Base-by-base conservation (phyloP, 1,284 basidiomycete species). In the Trametes sp. region DNA sequence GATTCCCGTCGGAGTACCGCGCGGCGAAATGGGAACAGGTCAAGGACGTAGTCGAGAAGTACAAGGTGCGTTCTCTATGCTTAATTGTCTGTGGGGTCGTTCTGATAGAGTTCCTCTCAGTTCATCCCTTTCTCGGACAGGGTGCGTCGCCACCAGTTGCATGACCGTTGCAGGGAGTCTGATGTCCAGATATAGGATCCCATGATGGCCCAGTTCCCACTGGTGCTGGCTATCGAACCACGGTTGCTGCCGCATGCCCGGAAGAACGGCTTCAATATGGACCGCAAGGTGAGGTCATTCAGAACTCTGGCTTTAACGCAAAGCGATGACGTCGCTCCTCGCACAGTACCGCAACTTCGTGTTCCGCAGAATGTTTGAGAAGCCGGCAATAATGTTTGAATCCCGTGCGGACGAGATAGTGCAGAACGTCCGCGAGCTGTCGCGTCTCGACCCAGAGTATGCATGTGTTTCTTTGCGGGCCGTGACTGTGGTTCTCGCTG, bases 291-390 rank as follows among this genome's bases (percentile, higher is more conserved):
- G 36, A 49, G 58, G 56, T 64, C 59, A 46, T 36, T 57, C 35
- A n/a, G 51, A 59, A 42, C 46, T 38, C 45, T 41, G 55, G 16
- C 41, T 56, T 50, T 42, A 57, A 42, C 57, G 29, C 35, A 54
- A 45, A 63, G 36, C 55, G 57, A 54, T 57, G 52, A 59, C 52
- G 19, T 23, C 54, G 44, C 42, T 56, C 62, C 45, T 9, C 36
- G 61, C n/a, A 38, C 67, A 92, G 89, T 90, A 92, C 72, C 88
- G 89, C 51, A 87, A 92, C 72, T 92, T 91, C 68, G 85, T 92
- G 13, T 92, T 92, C 72, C 87, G 90, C 57, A 90, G 90, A 74
- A 91, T 92, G 84, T 92, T 92, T 68, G 89, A 91, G 75, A 84
- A 85, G 62, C 80, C 83, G 44, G 72, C 82, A 19, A 74, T 80